Percentiles rank a stretch among this genome's conserved stretches.
Evolutionary conservation across 305 asterid genomes (phyloP).

Genomic region (Plantago coronopus): DNA sequence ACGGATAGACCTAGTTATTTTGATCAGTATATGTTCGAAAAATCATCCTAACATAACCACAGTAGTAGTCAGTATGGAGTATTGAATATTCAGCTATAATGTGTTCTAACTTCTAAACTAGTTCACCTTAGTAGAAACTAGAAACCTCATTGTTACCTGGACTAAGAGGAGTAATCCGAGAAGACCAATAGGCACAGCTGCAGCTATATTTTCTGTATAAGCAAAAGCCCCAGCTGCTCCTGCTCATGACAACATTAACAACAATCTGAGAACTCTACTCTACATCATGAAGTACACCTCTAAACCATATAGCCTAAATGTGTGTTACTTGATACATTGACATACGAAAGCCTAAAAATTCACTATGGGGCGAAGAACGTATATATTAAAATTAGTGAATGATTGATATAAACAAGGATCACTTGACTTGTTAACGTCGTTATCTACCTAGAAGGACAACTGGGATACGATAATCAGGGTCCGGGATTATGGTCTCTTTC

Average conservation of each 20-base stretch:
- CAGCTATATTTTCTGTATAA: conserved; percentile 60
- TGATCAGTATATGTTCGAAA: background rate
- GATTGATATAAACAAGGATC: too few relatives aligned
- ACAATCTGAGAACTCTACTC: background rate
- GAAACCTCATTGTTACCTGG: conserved; percentile 43
- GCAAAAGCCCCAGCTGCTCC: conserved; percentile 68
- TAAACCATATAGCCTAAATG: background rate
- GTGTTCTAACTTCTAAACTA: background rate
- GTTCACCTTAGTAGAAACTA: background rate
- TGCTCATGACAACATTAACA: conserved; percentile 29
- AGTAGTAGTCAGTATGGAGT: too few relatives aligned
- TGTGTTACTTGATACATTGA: background rate
- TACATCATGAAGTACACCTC: background rate
- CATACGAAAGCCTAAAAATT: too few relatives aligned
- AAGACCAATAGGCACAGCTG: conserved; percentile 81
- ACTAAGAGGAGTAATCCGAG: conserved; percentile 81
- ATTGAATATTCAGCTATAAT: too few relatives aligned
- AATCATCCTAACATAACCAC: background rate
- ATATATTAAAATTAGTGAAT: too few relatives aligned
- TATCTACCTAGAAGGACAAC: conserved; percentile 68
- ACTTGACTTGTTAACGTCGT: background rate
- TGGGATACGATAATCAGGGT: conserved; percentile 85
- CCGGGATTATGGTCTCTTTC: conserved; percentile 71
- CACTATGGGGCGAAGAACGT: too few relatives aligned
- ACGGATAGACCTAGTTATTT: background rate